Percentiles rank a stretch among this genome's conserved stretches.
These are phyloP conservation scores for Aspergillus nomiae DNA, from an alignment of 2,329 filamentous ascomycete species.

Conservation along the genomic window DNA sequence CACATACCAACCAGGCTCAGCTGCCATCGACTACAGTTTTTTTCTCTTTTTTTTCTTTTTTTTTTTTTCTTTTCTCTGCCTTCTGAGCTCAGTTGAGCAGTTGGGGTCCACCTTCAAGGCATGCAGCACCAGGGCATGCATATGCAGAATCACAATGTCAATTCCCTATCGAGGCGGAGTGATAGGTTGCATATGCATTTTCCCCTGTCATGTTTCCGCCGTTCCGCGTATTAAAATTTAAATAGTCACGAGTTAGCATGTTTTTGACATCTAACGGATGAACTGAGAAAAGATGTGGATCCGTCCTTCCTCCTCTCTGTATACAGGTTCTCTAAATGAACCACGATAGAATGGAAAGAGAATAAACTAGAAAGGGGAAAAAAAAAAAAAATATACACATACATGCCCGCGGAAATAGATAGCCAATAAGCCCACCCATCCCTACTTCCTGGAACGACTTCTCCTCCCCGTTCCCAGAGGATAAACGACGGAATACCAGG, in stretches of 20 bases:
- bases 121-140: neutral
- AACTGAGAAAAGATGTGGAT: neutral
- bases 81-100: too few relatives aligned
- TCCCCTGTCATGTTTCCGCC: constrained; percentile 9
- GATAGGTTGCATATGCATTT: neutral
- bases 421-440: neutral
- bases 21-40: too few relatives aligned
- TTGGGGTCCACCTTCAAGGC: too few relatives aligned
- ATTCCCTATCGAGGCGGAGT: neutral
- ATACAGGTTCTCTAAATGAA: neutral
- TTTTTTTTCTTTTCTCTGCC: too few relatives aligned
- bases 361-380: neutral
- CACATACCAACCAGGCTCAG: too few relatives aligned
- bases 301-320: neutral
- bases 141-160: constrained; percentile 3
- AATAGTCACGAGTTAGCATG: constrained; percentile 1
- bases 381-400: neutral
- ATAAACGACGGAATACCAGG: neutral
- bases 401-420: neutral
- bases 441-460: neutral
- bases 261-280: constrained; percentile 3
- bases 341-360: neutral
- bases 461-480: neutral
- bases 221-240: constrained; percentile 9
- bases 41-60: too few relatives aligned